phyloP scores from a whole-genome alignment of 495 filamentous ascomycete species.

The Peziza echinospora region DNA sequence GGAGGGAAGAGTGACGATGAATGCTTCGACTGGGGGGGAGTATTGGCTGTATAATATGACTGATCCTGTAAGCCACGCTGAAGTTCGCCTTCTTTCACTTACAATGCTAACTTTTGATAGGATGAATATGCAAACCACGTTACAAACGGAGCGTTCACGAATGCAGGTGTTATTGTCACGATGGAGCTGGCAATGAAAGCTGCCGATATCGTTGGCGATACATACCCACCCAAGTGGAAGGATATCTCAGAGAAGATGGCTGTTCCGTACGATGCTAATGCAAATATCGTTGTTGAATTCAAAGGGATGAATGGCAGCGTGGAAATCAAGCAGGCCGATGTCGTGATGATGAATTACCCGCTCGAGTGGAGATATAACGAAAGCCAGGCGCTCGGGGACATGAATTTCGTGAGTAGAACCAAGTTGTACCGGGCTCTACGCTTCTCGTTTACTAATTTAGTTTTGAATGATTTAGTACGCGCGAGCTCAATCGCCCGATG shows the following conservation, averaged over 20 bases:
- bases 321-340: constrained; percentile 37
- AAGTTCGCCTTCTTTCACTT: not conserved
- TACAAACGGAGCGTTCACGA: constrained; percentile 52
- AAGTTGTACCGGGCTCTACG: not conserved
- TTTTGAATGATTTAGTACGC: constrained; percentile 30
- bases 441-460: constrained; percentile 1
- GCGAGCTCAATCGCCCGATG: constrained; percentile 32
- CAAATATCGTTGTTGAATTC: constrained; percentile 52
- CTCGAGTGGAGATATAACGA: constrained; percentile 24
- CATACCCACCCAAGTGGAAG: constrained; percentile 28
- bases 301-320: constrained; percentile 33
- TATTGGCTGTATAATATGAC: constrained; percentile 46
- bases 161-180: constrained; percentile 40
- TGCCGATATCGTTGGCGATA: constrained; percentile 33
- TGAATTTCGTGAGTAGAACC: constrained; percentile 28
- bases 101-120: constrained; percentile 10
- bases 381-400: constrained; percentile 20
- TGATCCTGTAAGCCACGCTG: constrained; percentile 36
- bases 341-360: constrained; percentile 34
- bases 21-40: constrained; percentile 24
- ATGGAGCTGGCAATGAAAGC: constrained; percentile 34
- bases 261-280: constrained; percentile 26
- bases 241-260: constrained; percentile 33
- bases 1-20: constrained; percentile 24
- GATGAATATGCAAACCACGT: constrained; percentile 56